Base-by-base conservation (phyloP, 495 filamentous ascomycete genomes). In the Aspergillus diversus region DNA sequence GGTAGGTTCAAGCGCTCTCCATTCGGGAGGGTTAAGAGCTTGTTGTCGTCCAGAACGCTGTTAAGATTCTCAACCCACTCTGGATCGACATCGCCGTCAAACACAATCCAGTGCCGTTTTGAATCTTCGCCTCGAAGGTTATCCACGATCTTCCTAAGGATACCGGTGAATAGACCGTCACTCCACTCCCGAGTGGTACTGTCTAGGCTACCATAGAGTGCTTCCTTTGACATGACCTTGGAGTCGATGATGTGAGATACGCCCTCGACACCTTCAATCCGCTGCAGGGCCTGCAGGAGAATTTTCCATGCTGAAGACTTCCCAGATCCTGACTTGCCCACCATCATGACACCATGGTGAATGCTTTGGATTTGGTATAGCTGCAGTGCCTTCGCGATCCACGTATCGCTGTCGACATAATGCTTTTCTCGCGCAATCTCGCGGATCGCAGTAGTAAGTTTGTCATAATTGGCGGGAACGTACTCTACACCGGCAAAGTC, bases 291-390 rank as follows among this genome's bases (percentile, higher is more conserved):
- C 70, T 94, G 90, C 11, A 99, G 84, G n/a, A 99, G 83, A 16
- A 96, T 87, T 70, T 91, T 92, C 95, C 96, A 99, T 17, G 93
- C 89, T 5, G 89, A 86, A 57, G 95, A 97, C 77, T 99, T 99
- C 65, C 95, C 95, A 37, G 94, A 88, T 11, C 95, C 95, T 5
- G 95, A 97, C 69, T 89, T 90, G 48, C 95, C 95, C 6, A 99
- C 95, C 95, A 98, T 97, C 96, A 99, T 99, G 16, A 99, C 96
- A 86, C 95, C 95, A 67, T 99, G 95, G 68, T 99, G 95, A 48
- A 98, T 95, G 55, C 84, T 88, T 75, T 99, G 95, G 63, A 99
- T 99, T 73, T 99, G 95, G 74, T 93, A 97, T 7, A 99, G 85
- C 69, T 99, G 95, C 7, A 98, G 81, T 52, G 94, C 88, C 81